Evolutionary conservation across 306 rosid species (phyloP), one percentile per base, ranked within the genome.

Genomic region (Lathyrus tuberosus): DNA sequence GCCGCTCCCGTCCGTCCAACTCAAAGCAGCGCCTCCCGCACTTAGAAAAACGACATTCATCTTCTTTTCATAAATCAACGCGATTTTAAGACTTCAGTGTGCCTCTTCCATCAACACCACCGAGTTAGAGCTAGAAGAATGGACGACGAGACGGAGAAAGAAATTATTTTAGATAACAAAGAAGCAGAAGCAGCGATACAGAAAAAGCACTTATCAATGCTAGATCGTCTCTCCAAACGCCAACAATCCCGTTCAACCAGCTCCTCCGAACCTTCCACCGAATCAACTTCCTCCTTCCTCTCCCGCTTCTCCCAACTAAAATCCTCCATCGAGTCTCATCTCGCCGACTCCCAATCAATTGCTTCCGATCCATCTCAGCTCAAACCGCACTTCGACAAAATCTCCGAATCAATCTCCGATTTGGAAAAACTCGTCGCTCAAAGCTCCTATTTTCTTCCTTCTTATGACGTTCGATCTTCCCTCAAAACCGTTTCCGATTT

Each of bases 361-460:
- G 46, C 86, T 41, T 18, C 83, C 5, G 79, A 83, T 20, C 72
- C 81, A 1, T 9, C 72, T 17, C 78, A 72, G 7, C 76, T 88
- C 76, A 91, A 87, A 78, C 62, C 85, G 5, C 71, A 71, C 31
- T 84, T 91, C 43, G 85, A 81, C 6, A n/a, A 47, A 41, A 82
- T 91, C 77, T 83, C 97, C 15, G 60, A 80, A 15, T 81, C 91
- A 48, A 88, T 94, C 68, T 84, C 89, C 64, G 87, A 90, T 65
- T 78, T 94, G 16, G 95, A 94, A 26, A 91, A 88, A 65, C 89
- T 86, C 26, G 85, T 94, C 11, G 96, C 96, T 11, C 78, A 94
- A 76, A 84, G 82, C 75, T 91, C 92, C 8, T 91, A 87, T 72
- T 85, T 78, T 64, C 68, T 94, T 16, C 99, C 99, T 1, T 87